phyloP scores from a whole-genome alignment of 2,329 filamentous ascomycete species.

The Aspergillus sp. region DNA sequence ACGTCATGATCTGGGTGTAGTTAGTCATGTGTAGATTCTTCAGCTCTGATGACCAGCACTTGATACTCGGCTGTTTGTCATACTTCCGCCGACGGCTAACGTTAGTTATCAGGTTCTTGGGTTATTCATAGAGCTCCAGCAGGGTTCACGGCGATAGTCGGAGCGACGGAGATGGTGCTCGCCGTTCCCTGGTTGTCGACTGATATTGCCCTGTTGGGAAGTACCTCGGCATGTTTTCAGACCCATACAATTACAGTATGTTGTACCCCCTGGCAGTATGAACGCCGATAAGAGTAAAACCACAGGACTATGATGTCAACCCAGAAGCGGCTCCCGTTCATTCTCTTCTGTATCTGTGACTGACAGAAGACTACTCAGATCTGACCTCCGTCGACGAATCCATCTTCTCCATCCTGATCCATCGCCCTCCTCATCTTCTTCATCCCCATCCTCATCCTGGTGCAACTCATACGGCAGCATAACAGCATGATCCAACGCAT shows the following conservation, averaged over 20 bases:
- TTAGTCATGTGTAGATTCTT: too few relatives aligned
- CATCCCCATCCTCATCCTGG: background rate
- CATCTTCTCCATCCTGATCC: constrained; percentile 9
- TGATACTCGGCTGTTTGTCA: too few relatives aligned
- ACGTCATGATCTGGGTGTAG: too few relatives aligned
- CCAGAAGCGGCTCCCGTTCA: background rate
- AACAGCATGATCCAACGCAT: constrained; percentile 61
- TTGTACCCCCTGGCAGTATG: too few relatives aligned
- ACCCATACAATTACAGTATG: too few relatives aligned
- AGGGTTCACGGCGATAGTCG: background rate
- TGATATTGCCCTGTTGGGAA: background rate
- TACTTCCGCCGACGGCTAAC: too few relatives aligned
- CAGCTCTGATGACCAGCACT: too few relatives aligned
- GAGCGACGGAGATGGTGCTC: background rate
- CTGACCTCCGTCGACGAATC: constrained; percentile 7
- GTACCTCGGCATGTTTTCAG: background rate
- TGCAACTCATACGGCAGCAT: constrained; percentile 51
- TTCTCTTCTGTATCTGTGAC: background rate
- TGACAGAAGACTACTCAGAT: constrained; percentile 7
- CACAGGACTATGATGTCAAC: background rate
- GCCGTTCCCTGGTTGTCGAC: too few relatives aligned
- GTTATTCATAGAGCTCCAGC: too few relatives aligned
- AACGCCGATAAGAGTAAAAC: too few relatives aligned
- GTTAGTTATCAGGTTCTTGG: too few relatives aligned
- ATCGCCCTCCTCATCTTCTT: background rate